Conservation (phyloP, 2,329 filamentous ascomycete species). For the Curvularia spicifera region DNA sequence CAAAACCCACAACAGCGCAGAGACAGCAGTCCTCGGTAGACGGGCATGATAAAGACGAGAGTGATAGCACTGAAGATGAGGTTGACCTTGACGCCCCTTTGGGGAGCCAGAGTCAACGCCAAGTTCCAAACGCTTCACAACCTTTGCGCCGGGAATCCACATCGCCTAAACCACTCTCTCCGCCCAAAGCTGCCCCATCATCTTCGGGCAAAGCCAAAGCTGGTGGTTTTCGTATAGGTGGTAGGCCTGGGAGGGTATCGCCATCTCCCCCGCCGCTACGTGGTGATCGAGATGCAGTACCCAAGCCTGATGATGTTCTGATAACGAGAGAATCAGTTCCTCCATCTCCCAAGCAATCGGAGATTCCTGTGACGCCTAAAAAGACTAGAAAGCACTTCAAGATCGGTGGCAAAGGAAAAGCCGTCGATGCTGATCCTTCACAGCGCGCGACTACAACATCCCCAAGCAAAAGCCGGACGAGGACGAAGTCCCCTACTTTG, state of each 20-base stretch:
- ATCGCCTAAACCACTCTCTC: slow-evolving; percentile 10
- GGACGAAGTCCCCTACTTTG: slow-evolving; percentile 16
- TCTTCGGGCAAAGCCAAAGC: slow-evolving; percentile 22
- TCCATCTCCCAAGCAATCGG: slow-evolving; percentile 11
- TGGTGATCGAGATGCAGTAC: background rate
- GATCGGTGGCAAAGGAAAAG: slow-evolving; percentile 43
- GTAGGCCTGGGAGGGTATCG: slow-evolving; percentile 24
- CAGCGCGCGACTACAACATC: slow-evolving; percentile 7
- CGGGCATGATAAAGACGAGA: background rate
- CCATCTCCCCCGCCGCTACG: slow-evolving; percentile 6
- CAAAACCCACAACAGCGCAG: background rate
- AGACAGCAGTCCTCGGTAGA: background rate
- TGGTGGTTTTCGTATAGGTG: slow-evolving; percentile 41
- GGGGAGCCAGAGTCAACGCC: slow-evolving; percentile 20
- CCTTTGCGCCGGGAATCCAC: slow-evolving; percentile 8
- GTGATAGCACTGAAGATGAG: slow-evolving; percentile 21
- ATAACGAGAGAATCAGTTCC: slow-evolving; percentile 5
- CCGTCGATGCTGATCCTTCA: slow-evolving; percentile 9
- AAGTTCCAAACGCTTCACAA: background rate
- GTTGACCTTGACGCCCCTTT: slow-evolving; percentile 50
- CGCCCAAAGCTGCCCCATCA: slow-evolving; percentile 7
- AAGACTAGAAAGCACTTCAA: slow-evolving; percentile 34
- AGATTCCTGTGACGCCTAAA: slow-evolving; percentile 16
- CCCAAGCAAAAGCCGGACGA: slow-evolving; percentile 11
- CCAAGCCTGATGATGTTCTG: background rate